Base-by-base conservation (phyloP, 2,329 filamentous ascomycete species). In the Knoxdaviesia proteae region DNA sequence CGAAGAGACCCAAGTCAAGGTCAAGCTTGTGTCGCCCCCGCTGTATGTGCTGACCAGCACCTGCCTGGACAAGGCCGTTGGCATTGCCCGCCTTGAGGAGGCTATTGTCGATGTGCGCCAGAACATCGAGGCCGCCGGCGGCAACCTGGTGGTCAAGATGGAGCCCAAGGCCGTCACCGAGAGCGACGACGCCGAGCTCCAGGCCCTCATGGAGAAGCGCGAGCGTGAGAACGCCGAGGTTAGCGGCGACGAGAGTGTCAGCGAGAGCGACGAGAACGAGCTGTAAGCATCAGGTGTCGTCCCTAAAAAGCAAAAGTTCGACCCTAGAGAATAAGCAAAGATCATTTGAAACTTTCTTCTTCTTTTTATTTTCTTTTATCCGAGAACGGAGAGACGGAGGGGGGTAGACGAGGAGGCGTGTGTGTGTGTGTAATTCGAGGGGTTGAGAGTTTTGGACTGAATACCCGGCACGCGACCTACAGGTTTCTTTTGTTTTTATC, bases 91-190 rank as follows among this genome's bases (percentile, higher is more conserved):
- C 48, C 67, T 98, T 51, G 84, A 94, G 61, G 79, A 84, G 56
- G 84, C 90, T 11, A 98, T 98, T 52, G 69, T 81, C 54, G 83
- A 87, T 53, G 87, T 98, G 53, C 73, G 80, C 53, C 71, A 66
- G 55, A 86, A 71, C 60, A 98, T 98, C 57, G 74, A 77, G 57
- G 68, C 62, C 39, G 73, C 81, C 1, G 82, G 82, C 43, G 90
- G 90, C 47, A 77, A 75, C 56, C 80, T 88, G 56, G 72, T 79
- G 38, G 80, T 94, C 53, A 94, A 92, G 76, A 98, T 98, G 90
- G 87, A 90, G 54, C 90, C 90, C 51, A 96, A 96, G 77, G 90
- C 92, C 5, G 90, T 98, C 48, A 98, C 90, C 1, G 92, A 96
- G 71, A 92, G 86, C 60, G 92, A 98, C 55, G 90, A 98, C 56